Percentiles rank a stretch among this genome's conserved stretches.
phyloP scores from a whole-genome alignment of 345 rosid species.

The Aquilaria yunnanensis region DNA sequence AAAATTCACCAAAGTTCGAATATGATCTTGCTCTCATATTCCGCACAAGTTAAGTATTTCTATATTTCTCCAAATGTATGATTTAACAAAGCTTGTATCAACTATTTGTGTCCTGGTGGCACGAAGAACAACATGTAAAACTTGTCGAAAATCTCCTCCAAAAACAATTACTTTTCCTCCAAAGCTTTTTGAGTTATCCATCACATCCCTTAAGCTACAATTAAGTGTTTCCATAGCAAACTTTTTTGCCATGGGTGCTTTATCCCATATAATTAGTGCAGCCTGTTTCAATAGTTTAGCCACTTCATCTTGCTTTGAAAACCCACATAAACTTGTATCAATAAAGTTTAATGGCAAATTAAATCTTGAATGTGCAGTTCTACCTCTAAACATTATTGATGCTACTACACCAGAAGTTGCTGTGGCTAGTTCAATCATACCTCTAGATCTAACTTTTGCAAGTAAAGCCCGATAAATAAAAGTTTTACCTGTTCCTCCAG shows the following conservation, averaged over 20 bases:
- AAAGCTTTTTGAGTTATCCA: not conserved
- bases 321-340: not conserved
- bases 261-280: constrained; percentile 1
- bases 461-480: constrained; percentile 1
- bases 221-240: not conserved
- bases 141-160: constrained; percentile 8
- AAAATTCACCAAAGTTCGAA: too few relatives aligned
- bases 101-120: not conserved
- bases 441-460: not conserved
- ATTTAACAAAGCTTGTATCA: not conserved
- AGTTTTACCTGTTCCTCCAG: not conserved
- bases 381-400: not conserved
- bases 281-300: not conserved
- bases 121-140: not conserved
- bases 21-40: too few relatives aligned
- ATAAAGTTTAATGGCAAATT: not conserved
- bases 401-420: not conserved
- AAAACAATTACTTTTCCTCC: not conserved
- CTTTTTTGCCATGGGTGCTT: not conserved
- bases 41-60: not conserved
- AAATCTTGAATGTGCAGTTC: not conserved
- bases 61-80: not conserved
- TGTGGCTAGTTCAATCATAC: not conserved
- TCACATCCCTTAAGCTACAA: not conserved
- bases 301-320: not conserved